Base-by-base conservation (phyloP, 257 asterid genomes). In the Lavandula angustifolia region DNA sequence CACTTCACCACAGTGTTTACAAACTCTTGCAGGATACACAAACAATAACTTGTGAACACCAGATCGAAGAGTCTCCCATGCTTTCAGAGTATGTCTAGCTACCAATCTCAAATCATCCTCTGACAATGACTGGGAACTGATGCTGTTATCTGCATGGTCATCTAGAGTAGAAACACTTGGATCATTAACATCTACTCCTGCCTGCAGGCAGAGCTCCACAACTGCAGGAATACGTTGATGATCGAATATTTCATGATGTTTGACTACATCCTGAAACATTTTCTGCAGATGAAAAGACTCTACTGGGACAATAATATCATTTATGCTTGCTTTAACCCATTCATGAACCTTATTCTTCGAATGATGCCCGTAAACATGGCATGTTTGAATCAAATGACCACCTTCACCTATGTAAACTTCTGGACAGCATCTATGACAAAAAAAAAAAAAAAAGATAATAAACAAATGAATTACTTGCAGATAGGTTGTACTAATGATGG, bases 191-290 rank as follows among this genome's bases (percentile, higher is more conserved):
- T 78, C 69, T 59, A 78, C 84, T 34, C 97, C 99, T 9, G 96
- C 97, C 68, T 89, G 99, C 35, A 82, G 81, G 73, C 99, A 92
- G 49, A 89, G 86, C 70, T 89, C 97, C 44, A 89, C 70, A 41
- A 89, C 80, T 13, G 99, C 97, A 3, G 96, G 81, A 53, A 89
- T 62, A 12, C 95, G 92, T 35, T 84, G 88, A 60, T 81, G 74
- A 67, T 92, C 91, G 37, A 92, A 89, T 65, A 95, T 84, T 75
- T 89, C 85, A 4, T 85, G 72, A 58, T 85, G 97, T 55, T 73
- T 74, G 66, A 84, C 68, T 40, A 75, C 81, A 14, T 75, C 69
- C 53, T 84, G 97, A 54, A 83, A 81, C 94, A 76, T 89, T 34
- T 73, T 73, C 54, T 70, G 89, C 73, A 85, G 68, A 79, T 83